A percentile compares a stretch with the other conserved stretches of the same genome.
phyloP scores from a whole-genome alignment of 2,329 filamentous ascomycete genomes.

The Aurifilum marmelostoma region DNA sequence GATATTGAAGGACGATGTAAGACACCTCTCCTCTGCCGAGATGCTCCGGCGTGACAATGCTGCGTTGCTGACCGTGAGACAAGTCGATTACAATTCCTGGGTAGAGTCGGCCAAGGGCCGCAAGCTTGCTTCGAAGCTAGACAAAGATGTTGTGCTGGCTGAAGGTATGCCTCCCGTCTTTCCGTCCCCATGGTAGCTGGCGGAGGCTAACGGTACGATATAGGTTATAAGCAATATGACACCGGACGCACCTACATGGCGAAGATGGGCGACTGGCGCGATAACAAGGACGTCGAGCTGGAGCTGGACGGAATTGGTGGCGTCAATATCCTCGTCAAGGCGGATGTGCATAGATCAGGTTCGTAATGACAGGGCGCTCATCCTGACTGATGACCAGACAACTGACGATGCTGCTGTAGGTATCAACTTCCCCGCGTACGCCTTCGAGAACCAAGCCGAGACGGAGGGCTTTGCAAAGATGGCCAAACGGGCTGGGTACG shows the following conservation, averaged over 20 bases:
- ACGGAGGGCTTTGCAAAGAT: conserved; percentile 99
- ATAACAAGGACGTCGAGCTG: conserved; percentile 90
- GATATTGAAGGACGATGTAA: conserved; percentile 95
- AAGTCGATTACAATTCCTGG: conserved; percentile 99
- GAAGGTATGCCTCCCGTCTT: conserved; percentile 64
- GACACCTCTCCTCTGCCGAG: conserved; percentile 42
- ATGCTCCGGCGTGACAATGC: background rate
- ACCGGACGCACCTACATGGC: conserved; percentile 92
- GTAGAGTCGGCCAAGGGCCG: conserved; percentile 86
- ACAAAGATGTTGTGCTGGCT: conserved; percentile 81
- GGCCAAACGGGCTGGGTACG: conserved; percentile 93
- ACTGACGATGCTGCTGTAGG: conserved; percentile 52
- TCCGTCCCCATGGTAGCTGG: background rate
- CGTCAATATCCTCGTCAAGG: conserved; percentile 97
- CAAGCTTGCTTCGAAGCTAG: conserved; percentile 71
- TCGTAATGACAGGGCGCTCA: conserved; percentile 37
- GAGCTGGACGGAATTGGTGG: conserved; percentile 94
- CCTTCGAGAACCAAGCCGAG: conserved; percentile 98
- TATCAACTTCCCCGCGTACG: conserved; percentile 95
- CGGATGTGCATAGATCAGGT: conserved; percentile 95
- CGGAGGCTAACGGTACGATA: conserved; percentile 29
- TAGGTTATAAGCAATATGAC: conserved; percentile 90
- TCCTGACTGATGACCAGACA: background rate
- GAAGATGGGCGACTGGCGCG: conserved; percentile 86
- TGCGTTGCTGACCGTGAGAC: conserved; percentile 20